phyloP scores from a whole-genome alignment of 1,284 basidiomycete genomes.

The Tilletia walkeri region DNA sequence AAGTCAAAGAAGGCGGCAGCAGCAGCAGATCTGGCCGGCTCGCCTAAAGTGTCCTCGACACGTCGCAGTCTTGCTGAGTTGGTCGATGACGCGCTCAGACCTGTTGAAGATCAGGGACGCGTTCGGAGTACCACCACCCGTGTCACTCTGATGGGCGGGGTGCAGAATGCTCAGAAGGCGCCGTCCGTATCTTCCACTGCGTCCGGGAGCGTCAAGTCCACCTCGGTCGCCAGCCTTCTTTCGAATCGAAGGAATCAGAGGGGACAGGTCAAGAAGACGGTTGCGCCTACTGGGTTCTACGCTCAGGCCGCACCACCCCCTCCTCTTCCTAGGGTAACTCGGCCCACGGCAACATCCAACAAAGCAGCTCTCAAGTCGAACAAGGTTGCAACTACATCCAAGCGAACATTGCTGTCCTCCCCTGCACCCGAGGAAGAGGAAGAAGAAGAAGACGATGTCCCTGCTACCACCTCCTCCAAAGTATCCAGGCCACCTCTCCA shows the following conservation, averaged over 20 bases:
- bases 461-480: too few relatives aligned
- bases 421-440: too few relatives aligned
- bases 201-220: not conserved
- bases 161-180: too few relatives aligned
- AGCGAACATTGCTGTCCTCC: not conserved
- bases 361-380: not conserved
- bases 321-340: not conserved
- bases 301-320: not conserved
- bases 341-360: not conserved
- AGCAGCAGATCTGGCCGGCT: not conserved
- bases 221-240: not conserved
- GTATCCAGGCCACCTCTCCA: too few relatives aligned
- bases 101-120: not conserved
- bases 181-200: too few relatives aligned
- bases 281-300: constrained; percentile 2
- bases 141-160: too few relatives aligned
- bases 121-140: too few relatives aligned
- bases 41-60: not conserved
- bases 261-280: not conserved
- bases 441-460: too few relatives aligned
- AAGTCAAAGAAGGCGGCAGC: not conserved
- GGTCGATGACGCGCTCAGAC: not conserved
- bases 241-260: not conserved
- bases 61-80: not conserved
- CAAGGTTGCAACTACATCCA: not conserved